Percentiles rank a stretch among this genome's conserved stretches.
phyloP scores from a whole-genome alignment of 257 asterid genomes.

The Petunia secreta region DNA sequence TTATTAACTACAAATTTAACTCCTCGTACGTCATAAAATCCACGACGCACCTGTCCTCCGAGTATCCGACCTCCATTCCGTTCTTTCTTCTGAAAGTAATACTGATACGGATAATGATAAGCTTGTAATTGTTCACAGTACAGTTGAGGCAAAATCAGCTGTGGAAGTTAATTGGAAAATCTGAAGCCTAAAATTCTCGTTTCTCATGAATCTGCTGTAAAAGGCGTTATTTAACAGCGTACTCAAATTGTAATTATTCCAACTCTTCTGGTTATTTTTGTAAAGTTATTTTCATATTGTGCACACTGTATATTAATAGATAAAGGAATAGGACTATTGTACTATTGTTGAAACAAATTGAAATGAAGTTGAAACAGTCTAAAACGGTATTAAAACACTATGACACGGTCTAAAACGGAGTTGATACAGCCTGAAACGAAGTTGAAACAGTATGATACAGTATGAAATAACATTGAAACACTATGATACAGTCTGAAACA shows the following conservation, averaged over 20 bases:
- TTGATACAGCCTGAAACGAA: no score
- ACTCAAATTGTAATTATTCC: conserved; percentile 57
- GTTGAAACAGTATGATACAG: no score
- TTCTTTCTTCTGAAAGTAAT: conserved; percentile 39
- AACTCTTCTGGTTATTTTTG: not conserved
- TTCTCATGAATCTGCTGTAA: conserved; percentile 62
- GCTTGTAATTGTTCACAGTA: conserved; percentile 71
- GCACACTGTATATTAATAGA: no score
- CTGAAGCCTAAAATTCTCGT: conserved; percentile 46
- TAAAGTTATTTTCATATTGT: not conserved
- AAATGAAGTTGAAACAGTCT: no score
- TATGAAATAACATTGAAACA: no score
- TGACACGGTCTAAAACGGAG: no score
- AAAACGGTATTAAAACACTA: no score
- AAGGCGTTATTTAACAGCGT: conserved; percentile 63
- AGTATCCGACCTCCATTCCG: conserved; percentile 73
- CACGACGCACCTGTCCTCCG: conserved; percentile 56
- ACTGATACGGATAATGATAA: conserved; percentile 32
- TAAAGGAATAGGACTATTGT: no score
- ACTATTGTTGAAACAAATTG: no score
- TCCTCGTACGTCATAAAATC: conserved; percentile 65
- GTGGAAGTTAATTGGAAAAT: conserved; percentile 54
- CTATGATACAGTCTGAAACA: no score
- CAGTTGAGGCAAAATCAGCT: conserved; percentile 63
- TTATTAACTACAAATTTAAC: conserved; percentile 53